Base-by-base conservation (phyloP, 148 eudicot species). In the Nyssa sinensis region DNA sequence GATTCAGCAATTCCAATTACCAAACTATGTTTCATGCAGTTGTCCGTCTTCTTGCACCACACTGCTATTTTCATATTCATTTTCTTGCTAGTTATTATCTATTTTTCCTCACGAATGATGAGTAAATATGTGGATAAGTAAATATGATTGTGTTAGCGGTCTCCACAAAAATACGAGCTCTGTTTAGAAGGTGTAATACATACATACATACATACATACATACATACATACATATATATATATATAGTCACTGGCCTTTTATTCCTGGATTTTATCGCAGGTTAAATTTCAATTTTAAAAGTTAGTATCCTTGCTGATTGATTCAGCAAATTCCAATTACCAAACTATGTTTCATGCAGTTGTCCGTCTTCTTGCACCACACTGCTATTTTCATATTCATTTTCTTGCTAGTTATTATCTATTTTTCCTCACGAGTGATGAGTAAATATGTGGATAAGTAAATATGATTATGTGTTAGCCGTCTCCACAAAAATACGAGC, bases 201-300 rank as follows among this genome's bases (percentile, higher is more conserved):
- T n/a, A n/a, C n/a, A n/a, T n/a, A n/a, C n/a, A n/a, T n/a, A n/a
- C n/a, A n/a, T n/a, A n/a, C n/a, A n/a, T n/a, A n/a, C n/a, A n/a
- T n/a, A n/a, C n/a, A n/a, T n/a, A n/a, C n/a, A n/a, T n/a, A n/a
- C n/a, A n/a, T n/a, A n/a, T n/a, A n/a, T n/a, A n/a, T n/a, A n/a
- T n/a, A n/a, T n/a, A n/a, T n/a, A n/a, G n/a, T n/a, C n/a, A n/a
- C 21, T 49, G 2, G 23, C 14, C 24, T 49, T 29, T 13, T 25
- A 32, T 68, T 67, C 57, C 51, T 68, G 71, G 70, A 28, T 68
- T 24, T 24, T 68, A 28, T 28, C 71, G 8, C 11, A 17, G 24
- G 24, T 29, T 68, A 47, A 68, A 68, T 33, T 1, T 32, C 25
- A 64, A 2, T 47, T 67, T 32, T 68, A 16, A 44, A 16, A 9